A percentile compares a stretch with the other conserved stretches of the same genome.
phyloP scores from a whole-genome alignment of 352 stramenopile species.

The Phytophthora meadii region DNA sequence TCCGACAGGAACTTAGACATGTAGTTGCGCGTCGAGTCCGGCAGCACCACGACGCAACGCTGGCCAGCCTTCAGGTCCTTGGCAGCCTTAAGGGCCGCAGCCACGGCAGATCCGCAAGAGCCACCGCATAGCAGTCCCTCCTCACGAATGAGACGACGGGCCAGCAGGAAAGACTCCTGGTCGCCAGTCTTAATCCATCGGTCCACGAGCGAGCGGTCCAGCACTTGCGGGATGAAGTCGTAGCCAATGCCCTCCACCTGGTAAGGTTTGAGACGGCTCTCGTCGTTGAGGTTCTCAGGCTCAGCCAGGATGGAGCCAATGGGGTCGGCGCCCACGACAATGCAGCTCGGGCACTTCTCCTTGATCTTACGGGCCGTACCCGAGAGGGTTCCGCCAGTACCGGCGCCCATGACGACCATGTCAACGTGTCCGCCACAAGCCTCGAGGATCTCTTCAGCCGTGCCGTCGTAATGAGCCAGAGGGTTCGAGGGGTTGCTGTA shows the following conservation, averaged over 20 bases:
- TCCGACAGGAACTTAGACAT: conserved; percentile 98
- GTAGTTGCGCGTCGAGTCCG: conserved; percentile 97
- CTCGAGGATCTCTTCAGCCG: conserved; percentile 95
- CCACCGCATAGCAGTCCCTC: conserved; percentile 96
- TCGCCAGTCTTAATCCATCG: conserved; percentile 95
- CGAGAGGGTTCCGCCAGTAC: conserved; percentile 96
- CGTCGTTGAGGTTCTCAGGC: conserved; percentile 94
- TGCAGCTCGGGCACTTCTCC: conserved; percentile 86
- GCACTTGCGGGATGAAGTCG: conserved; percentile 97
- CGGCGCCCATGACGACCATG: conserved; percentile 94
- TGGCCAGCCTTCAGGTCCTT: conserved; percentile 89
- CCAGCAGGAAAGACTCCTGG: conserved; percentile 94
- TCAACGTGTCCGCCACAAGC: conserved; percentile 94
- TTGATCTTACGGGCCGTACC: conserved; percentile 95
- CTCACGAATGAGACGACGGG: conserved; percentile 93
- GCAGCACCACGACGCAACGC: conserved; percentile 95
- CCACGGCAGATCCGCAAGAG: conserved; percentile 92
- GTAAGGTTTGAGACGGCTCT: conserved; percentile 91
- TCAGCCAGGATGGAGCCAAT: conserved; percentile 94
- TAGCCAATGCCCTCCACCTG: conserved; percentile 98
- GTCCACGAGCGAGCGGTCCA: conserved; percentile 94
- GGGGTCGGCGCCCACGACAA: conserved; percentile 91
- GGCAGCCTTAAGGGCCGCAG: conserved; percentile 86
- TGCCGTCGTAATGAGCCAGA: conserved; percentile 96
- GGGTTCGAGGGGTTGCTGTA: conserved; percentile 98